Base-by-base conservation (phyloP, 108 stramenopile genomes). In the Aurantiochytrium sp. region DNA sequence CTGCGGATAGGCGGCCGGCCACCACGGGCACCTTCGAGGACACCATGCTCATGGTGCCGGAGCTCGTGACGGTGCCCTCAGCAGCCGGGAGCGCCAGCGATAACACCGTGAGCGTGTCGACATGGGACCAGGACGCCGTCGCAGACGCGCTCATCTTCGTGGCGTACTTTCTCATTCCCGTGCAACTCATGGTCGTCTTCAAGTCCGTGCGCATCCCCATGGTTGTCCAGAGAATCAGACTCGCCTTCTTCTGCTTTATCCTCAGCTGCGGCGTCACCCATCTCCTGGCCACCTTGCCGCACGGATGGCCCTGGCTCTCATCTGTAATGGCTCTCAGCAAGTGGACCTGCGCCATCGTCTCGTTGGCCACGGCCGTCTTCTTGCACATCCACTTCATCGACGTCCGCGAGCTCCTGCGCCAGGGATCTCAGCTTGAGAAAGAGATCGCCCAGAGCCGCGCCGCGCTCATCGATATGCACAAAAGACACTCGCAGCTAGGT, bases 111-210 rank as follows among this genome's bases (percentile, higher is more conserved):
- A 57, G 21, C 10, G 18, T 10, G 64, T 69, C 64, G 25, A 42
- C 42, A 14, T 69, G 64, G 64, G 64, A 69, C 64, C 64, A 69
- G 42, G 64, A 69, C 42, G 64, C 64, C 42, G 64, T 69, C 21
- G 64, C 64, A 10, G 64, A 69, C 42, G 64, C 64, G 76, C 51
- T 83, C 49, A 83, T 83, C 76, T 47, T 53, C n/a, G 76, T 83
- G 76, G 76, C 76, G 51, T 83, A 83, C 51, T 83, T 83, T 83
- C 49, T 83, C 23, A 83, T 83, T 1, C 76, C 76, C n/a, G 51
- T 83, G n/a, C 76, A 83, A 23, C n/a, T 83, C 45, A 53, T 83
- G 45, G 49, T 83, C 16, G 45, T 83, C 76, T 83, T 83, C 25
- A 83, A 83, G 76, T 6, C 45, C 16, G 45, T 83, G n/a, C 45